Evolutionary conservation across 257 asterid species (phyloP).

Genomic region (Avicennia marina): DNA sequence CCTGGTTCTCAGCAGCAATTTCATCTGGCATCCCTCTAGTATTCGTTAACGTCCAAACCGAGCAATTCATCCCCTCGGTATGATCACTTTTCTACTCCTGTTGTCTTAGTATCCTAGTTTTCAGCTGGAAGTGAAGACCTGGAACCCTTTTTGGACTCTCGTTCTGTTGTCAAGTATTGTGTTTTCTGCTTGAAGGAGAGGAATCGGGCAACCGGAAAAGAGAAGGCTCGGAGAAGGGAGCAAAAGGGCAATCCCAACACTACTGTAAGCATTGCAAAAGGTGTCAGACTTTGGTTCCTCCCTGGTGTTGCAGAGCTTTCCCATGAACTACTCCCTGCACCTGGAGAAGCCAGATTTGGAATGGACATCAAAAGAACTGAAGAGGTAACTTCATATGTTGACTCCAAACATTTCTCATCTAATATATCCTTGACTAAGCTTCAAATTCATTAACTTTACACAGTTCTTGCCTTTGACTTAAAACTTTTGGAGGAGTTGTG

Average conservation of each 20-base stretch:
- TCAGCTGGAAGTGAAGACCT: no score
- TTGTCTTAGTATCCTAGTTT: no score
- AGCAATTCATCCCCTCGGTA: slow-evolving; percentile 40
- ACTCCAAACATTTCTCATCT: no score
- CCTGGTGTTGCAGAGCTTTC: slow-evolving; percentile 41
- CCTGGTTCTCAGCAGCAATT: slow-evolving; percentile 61
- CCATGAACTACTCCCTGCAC: slow-evolving; percentile 27
- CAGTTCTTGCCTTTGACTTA: no score
- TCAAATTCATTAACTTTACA: no score
- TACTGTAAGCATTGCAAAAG: slow-evolving; percentile 23
- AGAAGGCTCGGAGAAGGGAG: no score
- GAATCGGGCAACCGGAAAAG: slow-evolving; percentile 13
- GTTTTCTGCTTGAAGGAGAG: slow-evolving; percentile 17
- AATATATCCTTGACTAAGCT: not conserved
- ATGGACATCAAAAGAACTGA: slow-evolving; percentile 43
- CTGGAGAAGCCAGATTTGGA: slow-evolving; percentile 44
- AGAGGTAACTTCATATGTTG: slow-evolving; percentile 45
- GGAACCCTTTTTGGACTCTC: not conserved
- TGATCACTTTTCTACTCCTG: no score
- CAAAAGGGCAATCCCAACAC: slow-evolving; percentile 24
- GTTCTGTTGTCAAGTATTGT: not conserved
- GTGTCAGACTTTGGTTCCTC: slow-evolving; percentile 47
- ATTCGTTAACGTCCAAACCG: slow-evolving; percentile 43
- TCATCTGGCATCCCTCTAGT: slow-evolving; percentile 45
- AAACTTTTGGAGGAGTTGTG: no score